These are phyloP conservation scores for Sungouiozyma intestinalis DNA, from an alignment of 805 yeast species.

Conservation along the genomic window DNA sequence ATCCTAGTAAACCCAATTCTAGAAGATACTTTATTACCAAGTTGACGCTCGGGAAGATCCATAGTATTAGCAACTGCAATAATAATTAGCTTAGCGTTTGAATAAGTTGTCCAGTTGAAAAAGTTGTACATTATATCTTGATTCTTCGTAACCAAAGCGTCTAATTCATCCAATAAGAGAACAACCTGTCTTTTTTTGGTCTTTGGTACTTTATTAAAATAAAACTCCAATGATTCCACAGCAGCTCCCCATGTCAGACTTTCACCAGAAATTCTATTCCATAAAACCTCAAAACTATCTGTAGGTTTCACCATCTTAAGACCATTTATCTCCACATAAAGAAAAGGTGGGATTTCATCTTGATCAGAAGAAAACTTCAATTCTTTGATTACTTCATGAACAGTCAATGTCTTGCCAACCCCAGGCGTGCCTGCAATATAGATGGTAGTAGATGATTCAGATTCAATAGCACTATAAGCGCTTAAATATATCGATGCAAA, in stretches of 20 bases:
- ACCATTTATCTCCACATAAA: slow-evolving; percentile 83
- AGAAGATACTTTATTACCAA: slow-evolving; percentile 83
- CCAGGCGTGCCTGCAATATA: slow-evolving; percentile 98
- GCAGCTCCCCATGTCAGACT: slow-evolving; percentile 55
- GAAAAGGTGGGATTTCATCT: slow-evolving; percentile 40
- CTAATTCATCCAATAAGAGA: slow-evolving; percentile 84
- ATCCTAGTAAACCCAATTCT: slow-evolving; percentile 82
- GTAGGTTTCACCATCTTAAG: slow-evolving; percentile 71
- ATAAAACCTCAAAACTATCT: slow-evolving; percentile 70
- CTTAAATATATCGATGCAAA: slow-evolving; percentile 58
- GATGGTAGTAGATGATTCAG: slow-evolving; percentile 69
- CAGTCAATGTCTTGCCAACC: slow-evolving; percentile 92
- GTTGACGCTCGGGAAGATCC: slow-evolving; percentile 87
- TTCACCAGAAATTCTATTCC: slow-evolving; percentile 62
- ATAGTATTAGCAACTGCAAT: slow-evolving; percentile 94
- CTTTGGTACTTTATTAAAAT: slow-evolving; percentile 38
- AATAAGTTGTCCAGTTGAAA: slow-evolving; percentile 93
- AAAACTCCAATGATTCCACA: slow-evolving; percentile 55
- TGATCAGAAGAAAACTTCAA: slow-evolving; percentile 36
- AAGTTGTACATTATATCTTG: slow-evolving; percentile 90
- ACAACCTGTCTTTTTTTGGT: slow-evolving; percentile 39
- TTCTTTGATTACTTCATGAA: slow-evolving; percentile 73
- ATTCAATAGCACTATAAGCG: slow-evolving; percentile 59
- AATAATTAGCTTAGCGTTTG: slow-evolving; percentile 69
- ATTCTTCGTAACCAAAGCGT: slow-evolving; percentile 69